phyloP scores from a whole-genome alignment of 805 yeast species.

The Candida yuanshanica region DNA sequence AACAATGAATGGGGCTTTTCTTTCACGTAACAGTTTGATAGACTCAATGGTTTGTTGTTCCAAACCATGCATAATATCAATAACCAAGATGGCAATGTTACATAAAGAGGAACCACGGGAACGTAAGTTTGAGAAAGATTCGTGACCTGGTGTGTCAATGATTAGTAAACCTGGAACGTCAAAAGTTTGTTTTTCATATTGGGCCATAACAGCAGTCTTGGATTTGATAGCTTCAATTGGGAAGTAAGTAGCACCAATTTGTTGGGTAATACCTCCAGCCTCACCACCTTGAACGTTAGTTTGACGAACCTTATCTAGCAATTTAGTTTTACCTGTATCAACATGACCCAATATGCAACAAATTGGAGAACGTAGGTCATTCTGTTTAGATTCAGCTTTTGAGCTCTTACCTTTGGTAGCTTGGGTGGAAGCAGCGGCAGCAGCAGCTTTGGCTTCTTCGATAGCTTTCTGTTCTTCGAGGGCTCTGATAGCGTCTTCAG shows the following conservation, averaged over 20 bases:
- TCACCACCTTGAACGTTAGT: constrained; percentile 99
- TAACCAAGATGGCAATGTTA: constrained; percentile 97
- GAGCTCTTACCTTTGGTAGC: constrained; percentile 19
- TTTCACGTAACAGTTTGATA: constrained; percentile 83
- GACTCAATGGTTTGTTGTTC: constrained; percentile 98
- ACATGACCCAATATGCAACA: constrained; percentile 99
- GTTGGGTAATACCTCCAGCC: constrained; percentile 99
- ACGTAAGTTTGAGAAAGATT: constrained; percentile 95
- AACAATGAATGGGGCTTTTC: constrained; percentile 97
- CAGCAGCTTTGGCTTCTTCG: constrained; percentile 21
- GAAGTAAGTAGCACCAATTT: constrained; percentile 99
- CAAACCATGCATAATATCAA: constrained; percentile 98
- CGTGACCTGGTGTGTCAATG: constrained; percentile 99
- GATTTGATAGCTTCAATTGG: constrained; percentile 90
- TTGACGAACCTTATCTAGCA: constrained; percentile 94
- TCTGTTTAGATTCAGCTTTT: constrained; percentile 25
- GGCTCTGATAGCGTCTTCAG: constrained; percentile 13
- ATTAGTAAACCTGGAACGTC: constrained; percentile 96
- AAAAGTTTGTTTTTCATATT: constrained; percentile 75
- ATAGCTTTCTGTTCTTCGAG: constrained; percentile 25
- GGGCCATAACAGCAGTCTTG: constrained; percentile 88
- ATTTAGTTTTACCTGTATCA: constrained; percentile 98
- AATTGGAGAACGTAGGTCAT: constrained; percentile 92
- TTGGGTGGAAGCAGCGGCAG: constrained; percentile 12
- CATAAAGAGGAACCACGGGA: constrained; percentile 98